Evolutionary conservation across 106 monocot species (phyloP), one percentile per base, ranked within the genome.

Genomic region (Acanthochlamys bracteata): DNA sequence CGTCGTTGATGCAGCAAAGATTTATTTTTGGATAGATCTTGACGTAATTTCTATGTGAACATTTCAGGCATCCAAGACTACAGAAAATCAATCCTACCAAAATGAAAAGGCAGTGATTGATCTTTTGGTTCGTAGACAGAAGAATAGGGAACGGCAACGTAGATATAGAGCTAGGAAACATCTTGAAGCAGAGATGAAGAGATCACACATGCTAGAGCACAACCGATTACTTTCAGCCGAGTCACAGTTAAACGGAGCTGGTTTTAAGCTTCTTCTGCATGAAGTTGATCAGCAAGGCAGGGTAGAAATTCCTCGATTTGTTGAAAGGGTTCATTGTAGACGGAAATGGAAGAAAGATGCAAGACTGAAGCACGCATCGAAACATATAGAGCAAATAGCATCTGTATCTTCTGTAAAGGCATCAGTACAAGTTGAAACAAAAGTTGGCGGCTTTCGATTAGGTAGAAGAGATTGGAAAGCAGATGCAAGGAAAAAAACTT

Each of bases 341-440:
- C 20, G 77, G 21, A 78, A 74, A 24, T 82, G 82, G 82, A 77
- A 77, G 62, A 70, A 71, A 43, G 82, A 82, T 61, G 82, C 77
- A 57, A 82, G 82, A 33, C 10, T 42, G 55, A 62, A 42, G 20
- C 60, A 66, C 25, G 15, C n/a, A 9, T 9, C 15, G 12, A 55
- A 42, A 10, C n/a, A 17, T 1, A 19, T 19, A 20, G 66, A 47
- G 11, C 56, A 14, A 41, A 25, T 23, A 55, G 53, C 17, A 9
- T 20, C 27, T 10, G 3, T 25, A 22, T 15, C 20, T 17, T 13
- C n/a, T 39, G 40, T 19, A 17, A 41, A 26, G 27, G 15, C 53
- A 16, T 24, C 33, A 33, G 15, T 20, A 0, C 42, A 71, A 75
- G 53, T 42, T 62, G 81, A 40, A 42, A 11, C 22, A 11, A 21